Conservation (phyloP, 805 yeast species). For the Scheffersomyces lignosus region DNA sequence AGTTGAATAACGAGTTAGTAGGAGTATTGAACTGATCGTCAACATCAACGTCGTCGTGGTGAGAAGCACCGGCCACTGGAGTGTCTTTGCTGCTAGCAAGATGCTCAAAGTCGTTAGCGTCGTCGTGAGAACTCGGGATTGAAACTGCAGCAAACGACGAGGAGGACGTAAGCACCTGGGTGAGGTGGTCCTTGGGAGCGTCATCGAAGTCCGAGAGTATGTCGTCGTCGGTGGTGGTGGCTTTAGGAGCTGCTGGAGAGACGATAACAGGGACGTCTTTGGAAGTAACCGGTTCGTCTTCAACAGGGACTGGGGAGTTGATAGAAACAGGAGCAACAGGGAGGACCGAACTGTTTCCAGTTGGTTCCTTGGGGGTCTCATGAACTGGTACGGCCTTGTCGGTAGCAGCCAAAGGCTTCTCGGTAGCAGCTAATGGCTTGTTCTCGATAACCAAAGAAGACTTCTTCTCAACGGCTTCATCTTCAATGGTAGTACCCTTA, state of each 20-base stretch:
- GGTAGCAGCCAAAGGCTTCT: too few relatives aligned
- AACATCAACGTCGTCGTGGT: constrained; percentile 7
- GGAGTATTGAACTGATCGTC: constrained; percentile 22
- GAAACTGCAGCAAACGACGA: constrained; percentile 42
- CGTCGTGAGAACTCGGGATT: constrained; percentile 21
- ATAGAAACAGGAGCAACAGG: neutral
- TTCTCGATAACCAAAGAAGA: too few relatives aligned
- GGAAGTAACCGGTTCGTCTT: neutral
- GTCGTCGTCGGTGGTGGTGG: constrained; percentile 7
- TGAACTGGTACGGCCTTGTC: neutral
- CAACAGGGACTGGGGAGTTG: neutral
- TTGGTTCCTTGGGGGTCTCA: neutral
- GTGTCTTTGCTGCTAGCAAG: constrained; percentile 6
- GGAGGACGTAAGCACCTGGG: constrained; percentile 28
- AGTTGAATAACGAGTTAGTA: constrained; percentile 18
- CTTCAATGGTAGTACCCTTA: neutral
- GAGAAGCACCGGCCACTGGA: constrained; percentile 2
- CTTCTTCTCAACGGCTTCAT: too few relatives aligned
- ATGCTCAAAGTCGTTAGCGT: constrained; percentile 14
- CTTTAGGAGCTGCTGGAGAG: constrained; percentile 1
- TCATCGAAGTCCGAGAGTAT: constrained; percentile 10
- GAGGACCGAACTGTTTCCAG: neutral
- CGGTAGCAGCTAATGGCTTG: too few relatives aligned
- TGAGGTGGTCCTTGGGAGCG: constrained; percentile 7
- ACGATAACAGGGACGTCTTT: neutral